These are phyloP conservation scores for Eucalyptus sp. DNA, from an alignment of 345 rosid genomes.

Conservation along the genomic window DNA sequence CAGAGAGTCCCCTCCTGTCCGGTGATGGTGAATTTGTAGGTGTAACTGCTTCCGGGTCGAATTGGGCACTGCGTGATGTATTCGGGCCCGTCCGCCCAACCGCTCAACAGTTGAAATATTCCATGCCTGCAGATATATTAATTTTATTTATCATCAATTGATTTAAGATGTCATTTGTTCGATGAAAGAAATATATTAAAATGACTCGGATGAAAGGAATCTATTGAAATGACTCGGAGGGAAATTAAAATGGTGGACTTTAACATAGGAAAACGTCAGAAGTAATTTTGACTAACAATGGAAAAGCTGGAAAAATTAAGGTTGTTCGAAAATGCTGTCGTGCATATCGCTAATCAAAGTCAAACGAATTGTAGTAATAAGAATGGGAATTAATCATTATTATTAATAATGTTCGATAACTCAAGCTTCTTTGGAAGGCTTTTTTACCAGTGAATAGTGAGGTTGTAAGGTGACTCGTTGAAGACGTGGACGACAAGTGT, in stretches of 20 bases:
- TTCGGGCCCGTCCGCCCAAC: constrained; percentile 84
- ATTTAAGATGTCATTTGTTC: background rate
- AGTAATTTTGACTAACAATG: background rate
- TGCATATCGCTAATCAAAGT: background rate
- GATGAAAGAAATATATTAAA: background rate
- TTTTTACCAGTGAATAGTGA: constrained; percentile 78
- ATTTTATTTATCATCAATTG: background rate
- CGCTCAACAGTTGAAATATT: constrained; percentile 43
- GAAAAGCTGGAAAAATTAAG: background rate
- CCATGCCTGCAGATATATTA: constrained; percentile 52
- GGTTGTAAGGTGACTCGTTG: constrained; percentile 77
- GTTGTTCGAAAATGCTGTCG: background rate
- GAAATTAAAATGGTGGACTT: background rate
- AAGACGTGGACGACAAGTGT: constrained; percentile 59
- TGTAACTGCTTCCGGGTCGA: constrained; percentile 46
- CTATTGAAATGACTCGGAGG: background rate
- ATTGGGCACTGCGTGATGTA: constrained; percentile 85
- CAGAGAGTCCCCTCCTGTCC: constrained; percentile 83
- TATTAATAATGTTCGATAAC: background rate
- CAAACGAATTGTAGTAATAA: background rate
- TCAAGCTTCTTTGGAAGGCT: background rate
- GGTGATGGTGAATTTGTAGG: constrained; percentile 50
- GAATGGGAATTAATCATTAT: background rate
- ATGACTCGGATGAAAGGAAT: background rate
- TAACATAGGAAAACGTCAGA: too few species aligned